phyloP scores from a whole-genome alignment of 257 asterid species.

The Ilex aquifolium region DNA sequence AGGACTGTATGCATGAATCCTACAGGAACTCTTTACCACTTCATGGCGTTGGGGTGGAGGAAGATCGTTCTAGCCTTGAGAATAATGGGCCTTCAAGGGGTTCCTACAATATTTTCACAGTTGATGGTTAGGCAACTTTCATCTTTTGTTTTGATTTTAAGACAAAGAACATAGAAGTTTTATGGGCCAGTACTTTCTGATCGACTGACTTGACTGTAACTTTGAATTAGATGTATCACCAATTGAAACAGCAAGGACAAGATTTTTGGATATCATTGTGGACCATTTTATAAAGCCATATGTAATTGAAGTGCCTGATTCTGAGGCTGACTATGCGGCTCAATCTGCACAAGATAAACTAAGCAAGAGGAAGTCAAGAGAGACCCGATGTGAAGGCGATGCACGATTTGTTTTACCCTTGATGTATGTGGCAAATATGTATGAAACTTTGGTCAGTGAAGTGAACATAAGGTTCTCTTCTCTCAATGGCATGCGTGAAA shows the following conservation, averaged over 20 bases:
- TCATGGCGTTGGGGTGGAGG: conserved; percentile 71
- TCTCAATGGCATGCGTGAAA: conserved; percentile 74
- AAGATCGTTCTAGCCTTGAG: conserved; percentile 72
- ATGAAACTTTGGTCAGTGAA: conserved; percentile 84
- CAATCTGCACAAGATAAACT: conserved; percentile 52
- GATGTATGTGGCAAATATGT: conserved; percentile 92
- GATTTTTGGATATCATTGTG: conserved; percentile 76
- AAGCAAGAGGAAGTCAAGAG: conserved; percentile 65
- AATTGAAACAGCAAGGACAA: conserved; percentile 90
- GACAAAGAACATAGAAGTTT: background rate
- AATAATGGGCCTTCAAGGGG: conserved; percentile 62
- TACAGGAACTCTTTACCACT: conserved; percentile 66
- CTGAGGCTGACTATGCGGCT: conserved; percentile 58
- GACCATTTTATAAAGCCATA: conserved; percentile 68
- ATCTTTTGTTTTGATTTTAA: background rate
- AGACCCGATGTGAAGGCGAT: conserved; percentile 77
- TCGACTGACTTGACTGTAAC: conserved; percentile 19
- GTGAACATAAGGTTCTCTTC: conserved; percentile 74
- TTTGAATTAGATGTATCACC: conserved; percentile 73
- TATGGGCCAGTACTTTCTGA: conserved; percentile 7
- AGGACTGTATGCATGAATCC: conserved; percentile 88
- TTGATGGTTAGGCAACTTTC: conserved; percentile 48
- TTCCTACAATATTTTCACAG: conserved; percentile 56
- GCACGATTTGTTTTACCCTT: conserved; percentile 80
- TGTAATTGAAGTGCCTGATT: conserved; percentile 56